Evolutionary conservation across 2,329 filamentous ascomycete species (phyloP), one percentile per base, ranked within the genome.

Genomic region (Thielaviopsis populi): DNA sequence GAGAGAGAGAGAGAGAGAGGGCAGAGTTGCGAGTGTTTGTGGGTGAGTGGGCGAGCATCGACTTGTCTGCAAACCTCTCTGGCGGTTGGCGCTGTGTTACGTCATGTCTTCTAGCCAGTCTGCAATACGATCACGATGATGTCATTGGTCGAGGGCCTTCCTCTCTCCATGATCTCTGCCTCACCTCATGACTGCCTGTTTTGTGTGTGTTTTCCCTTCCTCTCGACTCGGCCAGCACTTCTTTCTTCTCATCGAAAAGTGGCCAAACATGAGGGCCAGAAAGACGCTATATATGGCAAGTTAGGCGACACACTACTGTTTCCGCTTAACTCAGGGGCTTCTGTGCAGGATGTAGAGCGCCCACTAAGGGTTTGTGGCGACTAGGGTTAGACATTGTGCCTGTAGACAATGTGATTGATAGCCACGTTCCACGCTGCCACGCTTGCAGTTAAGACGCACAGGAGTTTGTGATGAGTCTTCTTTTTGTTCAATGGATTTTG

Each of bases 241-340:
- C 27, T 37, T 8, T 48, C 7, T 48, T 17, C 7, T 41, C 27
- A 37, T 48, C 22, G 15, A 13, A 22, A 33, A 54, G 50, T 19
- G 27, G 33, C 24, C 5, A 37, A 17, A 24, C 8, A 24, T 4
- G 17, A 37, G 15, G 3, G 15, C 10, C n/a, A 56, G 30, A 17
- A 58, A 56, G 5, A 60, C 13, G n/a, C 30, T 37, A 33, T 7
- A 42, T 43, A 15, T 24, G 46, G 50, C 24, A 56, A 41, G 7
- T 19, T 56, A 54, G 33, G 61, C 46, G 46, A 62, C 10, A 30
- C 50, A 62, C 40, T 40, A 62, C 17, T n/a, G 46, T 54, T 56
- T 62, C 46, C 61, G 61, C 61, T 62, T 62, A 61, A 22, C 43
- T 61, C 43, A 61, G 59, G 42, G 59, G 59, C 42, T 46, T 1